Evolutionary conservation across 495 filamentous ascomycete species (phyloP), one percentile per base, ranked within the genome.

Genomic region (Copromyces sp.): DNA sequence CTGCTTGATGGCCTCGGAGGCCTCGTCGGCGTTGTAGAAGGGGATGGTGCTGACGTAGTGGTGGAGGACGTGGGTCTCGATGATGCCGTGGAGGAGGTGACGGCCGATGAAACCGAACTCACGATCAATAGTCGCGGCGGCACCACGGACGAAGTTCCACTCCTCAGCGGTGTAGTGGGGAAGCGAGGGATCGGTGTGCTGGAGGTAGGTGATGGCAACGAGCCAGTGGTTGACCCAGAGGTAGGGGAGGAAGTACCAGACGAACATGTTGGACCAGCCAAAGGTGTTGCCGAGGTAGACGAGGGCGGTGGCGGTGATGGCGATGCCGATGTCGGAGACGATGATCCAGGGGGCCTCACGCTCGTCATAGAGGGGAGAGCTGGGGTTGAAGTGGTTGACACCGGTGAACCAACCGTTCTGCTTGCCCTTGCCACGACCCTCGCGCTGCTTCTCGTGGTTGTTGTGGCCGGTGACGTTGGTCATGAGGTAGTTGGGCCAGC

Each of bases 201-300:
- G 93, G 47, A 97, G 90, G 85, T 89, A 97, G 72, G 94, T 97
- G 81, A 94, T 93, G 75, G 90, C 90, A 73, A 93, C 90, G 70
- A 94, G 89, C 91, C 95, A 99, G 89, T 98, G 95, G 88, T 99
- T 97, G 35, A 98, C 95, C 95, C 95, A 98, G 74, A 98, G 85
- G 81, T 98, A 99, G 11, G 95, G 95, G 72, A 96, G 78, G 78
- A 92, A 89, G 82, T 98, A 99, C 94, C 95, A 98, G 53, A 99
- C 90, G 38, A 91, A 82, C 77, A 98, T 84, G 83, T 97, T 97
- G 75, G 86, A 78, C 88, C 90, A 94, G 79, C 96, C 95, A 76
- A 89, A 97, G 69, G 82, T 93, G 81, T 89, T 87, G 75, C 90
- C 80, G 74, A 88, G 83, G 75, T 89, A 89, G 70, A 91, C 81